Base-by-base conservation (phyloP, 1,139 yeast genomes). In the Geotrichum histeridarum region DNA sequence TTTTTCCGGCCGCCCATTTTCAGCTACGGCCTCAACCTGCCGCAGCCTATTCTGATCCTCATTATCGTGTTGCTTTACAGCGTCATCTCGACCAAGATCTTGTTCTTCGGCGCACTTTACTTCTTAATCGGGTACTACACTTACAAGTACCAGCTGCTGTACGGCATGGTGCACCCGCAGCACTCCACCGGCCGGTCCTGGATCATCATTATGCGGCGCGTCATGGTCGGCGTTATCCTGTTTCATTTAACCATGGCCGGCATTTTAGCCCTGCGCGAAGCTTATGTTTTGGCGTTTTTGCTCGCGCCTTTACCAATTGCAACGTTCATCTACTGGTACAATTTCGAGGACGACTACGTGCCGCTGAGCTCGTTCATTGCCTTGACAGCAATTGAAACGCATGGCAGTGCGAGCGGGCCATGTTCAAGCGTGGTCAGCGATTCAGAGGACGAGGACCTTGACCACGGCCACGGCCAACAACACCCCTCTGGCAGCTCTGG, bases 241-340 rank as follows among this genome's bases (percentile, higher is more conserved):
- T 87, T 93, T 67, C 98, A 91, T 65, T 70, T 91, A 55, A 87
- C 96, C 14, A 89, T 90, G 89, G 89, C 90, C 1, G 98, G 97
- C 1, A 84, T 95, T 0, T 73, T 91, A 56, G 93, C 86, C 0
- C 82, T 88, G 63, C 82, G 80, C 60, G 83, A 85, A 58, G 95
- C 95, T 0, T 89, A 84, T 72, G 71, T 82, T 9, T 73, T 88
- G 48, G 89, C 96, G 0, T 72, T 85, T 37, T 77, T 83, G 59
- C 72, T 91, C 49, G 74, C 83, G 0, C 97, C 97, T 1, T 72
- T 90, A 47, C 94, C 96, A 0, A 64, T 87, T 9, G 71, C 81
- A 5, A 84, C 95, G 0, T 62, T 85, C 30, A 77, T 80, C 48
- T 81, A 84, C 55, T 74, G 86, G 65, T 89, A 89, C 83, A 86